Conservation (phyloP, 257 asterid species). For the Scutellaria baicalensis region DNA sequence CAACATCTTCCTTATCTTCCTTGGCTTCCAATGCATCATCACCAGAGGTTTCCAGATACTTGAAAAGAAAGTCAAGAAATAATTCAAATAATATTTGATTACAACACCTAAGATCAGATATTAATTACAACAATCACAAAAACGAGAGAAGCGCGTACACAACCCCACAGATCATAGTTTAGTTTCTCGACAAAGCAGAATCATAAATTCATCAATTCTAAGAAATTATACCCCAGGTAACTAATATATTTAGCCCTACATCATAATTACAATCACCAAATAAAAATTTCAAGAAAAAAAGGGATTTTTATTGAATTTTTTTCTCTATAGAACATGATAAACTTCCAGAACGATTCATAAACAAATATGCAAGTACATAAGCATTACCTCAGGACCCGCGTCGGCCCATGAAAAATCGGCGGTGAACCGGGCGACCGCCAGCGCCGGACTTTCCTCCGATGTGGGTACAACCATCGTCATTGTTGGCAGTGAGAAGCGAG, state of each 20-base stretch:
- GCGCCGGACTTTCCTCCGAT: conserved; percentile 82
- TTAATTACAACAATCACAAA: background rate
- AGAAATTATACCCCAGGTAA: too few species aligned
- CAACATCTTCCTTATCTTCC: conserved; percentile 94
- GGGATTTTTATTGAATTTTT: background rate
- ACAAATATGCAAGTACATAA: background rate
- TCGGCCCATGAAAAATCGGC: conserved; percentile 88
- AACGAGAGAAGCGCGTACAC: background rate
- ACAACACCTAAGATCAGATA: background rate
- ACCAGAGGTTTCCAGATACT: conserved; percentile 79
- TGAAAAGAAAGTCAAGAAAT: conserved; percentile 49
- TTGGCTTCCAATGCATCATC: conserved; percentile 74
- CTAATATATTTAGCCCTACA: background rate
- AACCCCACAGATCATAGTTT: too few species aligned
- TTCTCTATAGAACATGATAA: background rate
- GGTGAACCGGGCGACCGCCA: conserved; percentile 76
- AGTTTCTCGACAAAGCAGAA: too few species aligned
- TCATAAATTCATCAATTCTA: background rate
- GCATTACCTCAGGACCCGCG: conserved; percentile 75
- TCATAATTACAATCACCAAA: too few species aligned
- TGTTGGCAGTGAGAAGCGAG: background rate
- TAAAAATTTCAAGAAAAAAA: background rate
- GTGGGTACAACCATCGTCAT: conserved; percentile 94
- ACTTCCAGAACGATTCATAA: background rate
- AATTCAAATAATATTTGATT: background rate